Percentiles rank a stretch among this genome's conserved stretches.
These are phyloP conservation scores for Penicillium concentricum DNA, from an alignment of 2,329 filamentous ascomycete genomes.

Conservation along the genomic window DNA sequence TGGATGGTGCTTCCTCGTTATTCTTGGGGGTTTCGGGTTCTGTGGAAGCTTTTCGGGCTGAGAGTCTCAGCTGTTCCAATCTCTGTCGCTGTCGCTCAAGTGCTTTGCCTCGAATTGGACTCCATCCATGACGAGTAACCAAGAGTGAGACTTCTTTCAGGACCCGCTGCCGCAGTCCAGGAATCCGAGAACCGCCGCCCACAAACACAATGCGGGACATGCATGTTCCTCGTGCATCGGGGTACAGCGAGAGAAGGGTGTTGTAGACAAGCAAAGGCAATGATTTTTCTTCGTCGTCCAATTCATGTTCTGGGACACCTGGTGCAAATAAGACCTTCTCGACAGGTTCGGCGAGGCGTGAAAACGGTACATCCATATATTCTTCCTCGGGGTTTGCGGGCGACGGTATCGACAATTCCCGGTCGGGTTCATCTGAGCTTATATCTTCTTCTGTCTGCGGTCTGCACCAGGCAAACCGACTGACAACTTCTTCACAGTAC, in stretches of 20 bases:
- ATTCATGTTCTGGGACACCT: conserved; percentile 53
- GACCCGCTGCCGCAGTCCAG: conserved; percentile 75
- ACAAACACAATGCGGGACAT: conserved; percentile 87
- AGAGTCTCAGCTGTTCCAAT: conserved; percentile 37
- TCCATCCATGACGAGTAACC: conserved; percentile 71
- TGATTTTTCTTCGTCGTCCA: conserved; percentile 85
- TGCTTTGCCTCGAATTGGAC: conserved; percentile 68
- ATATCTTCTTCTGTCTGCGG: conserved; percentile 15
- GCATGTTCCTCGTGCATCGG: conserved; percentile 80
- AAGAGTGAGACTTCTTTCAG: conserved; percentile 71
- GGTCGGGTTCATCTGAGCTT: conserved; percentile 8
- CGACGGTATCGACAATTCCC: conserved; percentile 49
- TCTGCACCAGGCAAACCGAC: conserved; percentile 75
- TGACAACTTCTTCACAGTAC: conserved; percentile 76
- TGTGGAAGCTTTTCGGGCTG: neutral
- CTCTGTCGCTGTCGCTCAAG: conserved; percentile 52
- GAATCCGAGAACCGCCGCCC: conserved; percentile 74
- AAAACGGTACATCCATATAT: conserved; percentile 64
- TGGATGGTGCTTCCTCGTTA: conserved; percentile 8
- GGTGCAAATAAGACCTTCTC: conserved; percentile 71
- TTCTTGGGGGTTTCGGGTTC: neutral
- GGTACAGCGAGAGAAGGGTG: conserved; percentile 69
- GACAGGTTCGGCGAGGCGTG: conserved; percentile 68
- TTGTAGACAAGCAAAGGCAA: conserved; percentile 75
- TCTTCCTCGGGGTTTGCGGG: conserved; percentile 40